Evolutionary conservation across 2,329 filamentous ascomycete species (phyloP).

Genomic region (Metarhizium anisopliae): DNA sequence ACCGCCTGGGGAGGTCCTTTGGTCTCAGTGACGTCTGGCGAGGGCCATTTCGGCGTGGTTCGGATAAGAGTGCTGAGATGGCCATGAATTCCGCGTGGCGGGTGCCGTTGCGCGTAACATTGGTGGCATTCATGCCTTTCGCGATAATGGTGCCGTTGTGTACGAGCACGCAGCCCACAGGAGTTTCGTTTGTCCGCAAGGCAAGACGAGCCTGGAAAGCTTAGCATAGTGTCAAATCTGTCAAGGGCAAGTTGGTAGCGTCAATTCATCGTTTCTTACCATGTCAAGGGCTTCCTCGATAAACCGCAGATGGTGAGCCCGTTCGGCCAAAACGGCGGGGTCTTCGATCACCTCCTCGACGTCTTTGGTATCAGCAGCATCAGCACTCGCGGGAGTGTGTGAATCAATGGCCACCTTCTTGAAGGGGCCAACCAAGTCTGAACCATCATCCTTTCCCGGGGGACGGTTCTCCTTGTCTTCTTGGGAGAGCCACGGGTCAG

Average conservation of each 20-base stretch:
- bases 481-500: conserved; percentile 5
- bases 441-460: conserved; percentile 3
- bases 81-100: conserved; percentile 94
- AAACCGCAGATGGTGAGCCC: conserved; percentile 41
- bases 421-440: conserved; percentile 8
- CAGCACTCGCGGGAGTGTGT: neutral
- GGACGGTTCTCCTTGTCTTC: conserved; percentile 23
- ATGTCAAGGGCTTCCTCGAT: conserved; percentile 83
- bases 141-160: conserved; percentile 72
- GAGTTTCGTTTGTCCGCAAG: conserved; percentile 79
- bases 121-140: conserved; percentile 93
- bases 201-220: conserved; percentile 67
- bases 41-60: conserved; percentile 21
- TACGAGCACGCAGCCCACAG: conserved; percentile 92
- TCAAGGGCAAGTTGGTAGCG: neutral
- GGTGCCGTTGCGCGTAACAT: conserved; percentile 81
- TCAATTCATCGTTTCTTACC: conserved; percentile 40
- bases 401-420: conserved; percentile 12
- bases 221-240: neutral
- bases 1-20: conserved; percentile 16
- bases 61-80: conserved; percentile 48
- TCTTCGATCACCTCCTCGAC: conserved; percentile 10
- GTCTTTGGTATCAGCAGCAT: neutral
- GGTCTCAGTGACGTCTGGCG: conserved; percentile 24
- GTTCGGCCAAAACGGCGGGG: conserved; percentile 21